A percentile compares a stretch with the other conserved stretches of the same genome.
phyloP scores from a whole-genome alignment of 495 filamentous ascomycete species.

The Elasticomyces elasticus region DNA sequence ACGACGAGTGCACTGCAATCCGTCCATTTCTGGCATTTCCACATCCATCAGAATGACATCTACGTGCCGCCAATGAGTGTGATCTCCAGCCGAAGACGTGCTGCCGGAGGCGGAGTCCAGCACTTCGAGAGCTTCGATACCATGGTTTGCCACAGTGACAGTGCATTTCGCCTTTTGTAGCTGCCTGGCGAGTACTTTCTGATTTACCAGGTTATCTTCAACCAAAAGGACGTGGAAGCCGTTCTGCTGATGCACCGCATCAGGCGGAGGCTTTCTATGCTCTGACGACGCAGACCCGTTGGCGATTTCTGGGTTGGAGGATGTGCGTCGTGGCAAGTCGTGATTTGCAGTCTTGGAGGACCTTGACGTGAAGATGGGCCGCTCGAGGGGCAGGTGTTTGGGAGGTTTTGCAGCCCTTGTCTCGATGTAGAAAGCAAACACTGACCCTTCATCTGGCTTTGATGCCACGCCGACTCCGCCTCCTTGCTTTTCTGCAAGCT shows the following conservation, averaged over 20 bases:
- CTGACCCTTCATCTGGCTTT: constrained; percentile 8
- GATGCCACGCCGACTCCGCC: constrained; percentile 23
- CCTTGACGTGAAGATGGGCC: not conserved
- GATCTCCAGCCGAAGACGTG: not conserved
- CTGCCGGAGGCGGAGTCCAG: no score
- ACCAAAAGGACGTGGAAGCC: constrained; percentile 13
- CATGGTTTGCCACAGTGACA: constrained; percentile 21
- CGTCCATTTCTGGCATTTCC: constrained; percentile 27
- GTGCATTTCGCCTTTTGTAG: constrained; percentile 5
- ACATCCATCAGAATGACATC: constrained; percentile 25
- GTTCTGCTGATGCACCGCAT: not conserved
- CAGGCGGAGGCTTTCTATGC: not conserved
- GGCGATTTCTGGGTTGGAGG: not conserved
- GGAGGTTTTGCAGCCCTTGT: not conserved
- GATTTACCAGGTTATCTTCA: constrained; percentile 25
- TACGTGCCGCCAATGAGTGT: not conserved
- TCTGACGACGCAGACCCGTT: not conserved
- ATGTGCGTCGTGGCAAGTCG: not conserved
- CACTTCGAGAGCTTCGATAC: constrained; percentile 9
- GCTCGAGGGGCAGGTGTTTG: not conserved
- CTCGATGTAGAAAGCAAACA: constrained; percentile 23
- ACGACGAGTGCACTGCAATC: constrained; percentile 13
- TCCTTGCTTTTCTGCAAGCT: constrained; percentile 22
- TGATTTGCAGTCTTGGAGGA: not conserved
- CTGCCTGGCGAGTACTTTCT: constrained; percentile 18